These are phyloP conservation scores for Boletus sp. DNA, from an alignment of 1,284 basidiomycete genomes.

Conservation along the genomic window DNA sequence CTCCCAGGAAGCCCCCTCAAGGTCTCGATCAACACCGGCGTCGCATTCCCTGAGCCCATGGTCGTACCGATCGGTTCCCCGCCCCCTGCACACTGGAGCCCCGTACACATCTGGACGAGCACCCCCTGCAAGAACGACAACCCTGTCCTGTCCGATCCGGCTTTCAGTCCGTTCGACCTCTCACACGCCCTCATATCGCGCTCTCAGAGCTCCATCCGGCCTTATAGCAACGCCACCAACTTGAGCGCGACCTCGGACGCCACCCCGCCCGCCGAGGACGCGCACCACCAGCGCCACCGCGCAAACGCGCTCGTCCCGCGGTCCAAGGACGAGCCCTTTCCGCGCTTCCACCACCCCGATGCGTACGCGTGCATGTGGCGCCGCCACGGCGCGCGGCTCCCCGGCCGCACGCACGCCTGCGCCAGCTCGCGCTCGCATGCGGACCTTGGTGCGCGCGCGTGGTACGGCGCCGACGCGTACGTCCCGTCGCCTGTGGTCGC, in stretches of 20 bases:
- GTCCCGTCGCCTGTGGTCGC: slow-evolving; percentile 13
- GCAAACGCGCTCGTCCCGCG: not conserved
- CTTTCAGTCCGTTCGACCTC: slow-evolving; percentile 13
- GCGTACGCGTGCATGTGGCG: slow-evolving; percentile 21
- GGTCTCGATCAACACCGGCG: slow-evolving; percentile 8
- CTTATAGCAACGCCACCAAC: slow-evolving; percentile 11
- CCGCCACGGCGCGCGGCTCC: slow-evolving; percentile 17
- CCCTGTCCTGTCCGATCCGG: not conserved
- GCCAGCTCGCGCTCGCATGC: slow-evolving; percentile 10
- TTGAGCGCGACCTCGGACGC: slow-evolving; percentile 4
- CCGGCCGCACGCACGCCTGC: slow-evolving; percentile 7
- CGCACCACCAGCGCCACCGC: not conserved
- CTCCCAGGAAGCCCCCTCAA: slow-evolving; percentile 25
- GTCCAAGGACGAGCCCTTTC: slow-evolving; percentile 1
- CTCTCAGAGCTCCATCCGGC: slow-evolving; percentile 15
- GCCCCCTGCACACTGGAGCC: slow-evolving; percentile 16
- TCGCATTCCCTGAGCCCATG: slow-evolving; percentile 4
- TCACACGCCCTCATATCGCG: slow-evolving; percentile 26
- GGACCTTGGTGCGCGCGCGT: slow-evolving; percentile 4
- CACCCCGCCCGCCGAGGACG: not conserved
- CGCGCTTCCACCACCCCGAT: slow-evolving; percentile 16
- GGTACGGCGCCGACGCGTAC: slow-evolving; percentile 20
- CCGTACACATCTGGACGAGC: slow-evolving; percentile 27
- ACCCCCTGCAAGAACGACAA: slow-evolving; percentile 20
- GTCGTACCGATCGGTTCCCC: slow-evolving; percentile 17